Evolutionary conservation across 75 land plant species (phyloP), one percentile per base, ranked within the genome.

Genomic region (Picea glauca): DNA sequence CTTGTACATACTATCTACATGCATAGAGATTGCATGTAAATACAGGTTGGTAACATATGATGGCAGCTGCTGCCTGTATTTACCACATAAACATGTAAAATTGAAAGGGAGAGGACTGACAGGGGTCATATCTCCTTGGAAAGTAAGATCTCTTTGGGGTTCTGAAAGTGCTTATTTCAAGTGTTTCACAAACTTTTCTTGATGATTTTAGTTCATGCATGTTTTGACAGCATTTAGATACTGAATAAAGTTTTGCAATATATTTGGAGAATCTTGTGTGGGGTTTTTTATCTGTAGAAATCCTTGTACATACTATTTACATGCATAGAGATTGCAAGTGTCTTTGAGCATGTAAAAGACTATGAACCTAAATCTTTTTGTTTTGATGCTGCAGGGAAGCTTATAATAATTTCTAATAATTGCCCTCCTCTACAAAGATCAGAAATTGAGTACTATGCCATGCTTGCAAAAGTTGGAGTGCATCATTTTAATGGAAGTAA

Each of bases 381-480:
- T 65, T 12, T 32, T 32, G 38, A 26, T 65, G 68, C 23, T 72
- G 76, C 78, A 87, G 90, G 82, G 5, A 88, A 90, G 58, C 78
- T 90, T 58, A 65, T 90, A 13, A 82, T 91, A 21, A 86, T 91
- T 72, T 62, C 89, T 4, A 89, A 86, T 80, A 87, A 91, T 67
- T 89, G 85, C 81, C 88, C 91, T 58, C 91, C 88, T 1, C 83
- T 89, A 7, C 61, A 85, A 66, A 89, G 85, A 21, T 91, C 87
- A 8, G 89, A 91, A 81, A 89, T 89, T 46, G 91, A 90, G 80
- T 90, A 90, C 72, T 90, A 90, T 78, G 92, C 92, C 6, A 90
- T 90, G 92, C 81, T 90, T 50, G 85, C 88, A 23, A 88, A 88
- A 67, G 77, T 84, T 75, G 85, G 85, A 35, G 92, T 90, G 12